Percentiles rank a stretch among this genome's conserved stretches.
Conservation (phyloP, 163 green algal species). For the Trebouxiophyceae sp. region DNA sequence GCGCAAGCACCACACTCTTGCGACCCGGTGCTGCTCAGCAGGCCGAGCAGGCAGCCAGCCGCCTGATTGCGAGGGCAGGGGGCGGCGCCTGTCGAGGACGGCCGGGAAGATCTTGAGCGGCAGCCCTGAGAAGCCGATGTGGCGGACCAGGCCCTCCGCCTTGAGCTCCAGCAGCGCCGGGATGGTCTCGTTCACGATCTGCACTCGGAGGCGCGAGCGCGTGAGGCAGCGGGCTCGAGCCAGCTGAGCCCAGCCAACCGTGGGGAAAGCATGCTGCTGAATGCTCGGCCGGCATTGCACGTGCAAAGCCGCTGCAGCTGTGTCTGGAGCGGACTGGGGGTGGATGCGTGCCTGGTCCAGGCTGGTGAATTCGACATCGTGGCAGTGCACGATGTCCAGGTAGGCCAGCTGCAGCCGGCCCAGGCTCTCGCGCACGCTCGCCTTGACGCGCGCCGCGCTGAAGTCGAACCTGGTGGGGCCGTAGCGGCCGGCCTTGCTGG, state of each 20-base stretch:
- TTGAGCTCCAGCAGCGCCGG: conserved; percentile 80
- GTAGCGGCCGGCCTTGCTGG: conserved; percentile 88
- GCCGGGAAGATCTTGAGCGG: conserved; percentile 71
- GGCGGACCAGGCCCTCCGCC: conserved; percentile 61
- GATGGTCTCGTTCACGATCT: conserved; percentile 88
- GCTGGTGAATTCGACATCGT: conserved; percentile 90
- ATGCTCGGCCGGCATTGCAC: conserved; percentile 1
- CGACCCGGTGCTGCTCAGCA: no score
- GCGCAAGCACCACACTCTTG: no score
- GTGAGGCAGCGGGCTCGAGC: no score
- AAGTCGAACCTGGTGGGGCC: conserved; percentile 37
- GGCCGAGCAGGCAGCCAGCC: no score
- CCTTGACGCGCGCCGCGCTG: conserved; percentile 49
- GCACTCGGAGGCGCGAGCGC: no score
- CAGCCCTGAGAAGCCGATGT: conserved; percentile 87
- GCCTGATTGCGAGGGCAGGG: not conserved
- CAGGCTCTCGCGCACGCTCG: conserved; percentile 70
- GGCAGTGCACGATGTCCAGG: conserved; percentile 88
- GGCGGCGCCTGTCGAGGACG: conserved; percentile 60
- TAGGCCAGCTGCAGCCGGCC: conserved; percentile 67
- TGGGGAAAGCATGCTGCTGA: no score
- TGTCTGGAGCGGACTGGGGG: no score
- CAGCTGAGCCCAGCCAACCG: no score
- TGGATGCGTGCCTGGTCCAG: conserved; percentile 67
- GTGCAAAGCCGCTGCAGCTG: not conserved